These are phyloP conservation scores for Lachancea fermentati DNA, from an alignment of 805 yeast genomes.

Conservation along the genomic window DNA sequence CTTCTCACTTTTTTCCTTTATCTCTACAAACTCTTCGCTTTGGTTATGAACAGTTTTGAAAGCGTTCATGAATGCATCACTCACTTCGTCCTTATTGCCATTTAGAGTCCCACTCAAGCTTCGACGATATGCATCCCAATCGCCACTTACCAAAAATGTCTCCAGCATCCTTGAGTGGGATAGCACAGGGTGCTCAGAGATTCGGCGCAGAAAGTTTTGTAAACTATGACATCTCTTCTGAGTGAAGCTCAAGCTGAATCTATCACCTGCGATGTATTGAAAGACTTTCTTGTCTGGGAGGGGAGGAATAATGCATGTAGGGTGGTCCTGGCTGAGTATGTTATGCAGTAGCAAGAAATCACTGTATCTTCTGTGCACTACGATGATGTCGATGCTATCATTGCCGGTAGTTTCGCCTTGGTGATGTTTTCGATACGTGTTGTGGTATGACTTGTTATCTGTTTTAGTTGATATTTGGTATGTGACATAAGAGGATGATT, in stretches of 20 bases:
- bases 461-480: conserved; percentile 32
- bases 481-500: conserved; percentile 25
- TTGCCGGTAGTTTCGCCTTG: conserved; percentile 3
- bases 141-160: conserved; percentile 27
- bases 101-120: conserved; percentile 22
- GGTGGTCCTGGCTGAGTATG: conserved; percentile 69
- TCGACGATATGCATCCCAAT: conserved; percentile 32
- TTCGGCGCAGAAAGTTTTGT: conserved; percentile 65
- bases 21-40: conserved; percentile 73
- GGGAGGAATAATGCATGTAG: conserved; percentile 86
- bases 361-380: conserved; percentile 61
- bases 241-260: conserved; percentile 83
- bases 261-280: conserved; percentile 89
- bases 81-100: conserved; percentile 55
- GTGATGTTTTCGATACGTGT: conserved; percentile 10
- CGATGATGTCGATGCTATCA: conserved; percentile 22
- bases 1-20: conserved; percentile 75
- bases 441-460: conserved; percentile 23
- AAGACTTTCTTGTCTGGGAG: conserved; percentile 87
- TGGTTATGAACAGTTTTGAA: conserved; percentile 68
- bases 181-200: conserved; percentile 68
- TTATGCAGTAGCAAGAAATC: conserved; percentile 79
- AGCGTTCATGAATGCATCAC: conserved; percentile 92
- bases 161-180: conserved; percentile 56
- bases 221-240: conserved; percentile 75